Percentiles rank a stretch among this genome's conserved stretches.
phyloP scores from a whole-genome alignment of 2,329 filamentous ascomycete species.

The Penicillium frequentans region DNA sequence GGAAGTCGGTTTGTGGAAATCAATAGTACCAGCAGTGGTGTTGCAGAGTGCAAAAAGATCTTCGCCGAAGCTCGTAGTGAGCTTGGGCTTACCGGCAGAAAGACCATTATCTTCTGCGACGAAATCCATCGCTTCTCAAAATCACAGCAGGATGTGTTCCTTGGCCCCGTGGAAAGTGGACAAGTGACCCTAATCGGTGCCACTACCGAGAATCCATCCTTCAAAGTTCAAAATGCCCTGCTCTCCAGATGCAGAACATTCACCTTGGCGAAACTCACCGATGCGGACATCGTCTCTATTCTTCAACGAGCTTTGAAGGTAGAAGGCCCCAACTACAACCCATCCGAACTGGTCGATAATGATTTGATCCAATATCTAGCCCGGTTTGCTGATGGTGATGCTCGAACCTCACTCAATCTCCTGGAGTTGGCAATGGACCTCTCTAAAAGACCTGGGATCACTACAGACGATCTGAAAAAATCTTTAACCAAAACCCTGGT shows the following conservation, averaged over 20 bases:
- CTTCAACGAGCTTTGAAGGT: constrained; percentile 70
- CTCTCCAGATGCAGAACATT: constrained; percentile 90
- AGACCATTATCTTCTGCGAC: constrained; percentile 96
- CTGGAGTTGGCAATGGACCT: constrained; percentile 85
- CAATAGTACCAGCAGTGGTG: constrained; percentile 85
- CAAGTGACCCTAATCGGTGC: constrained; percentile 90
- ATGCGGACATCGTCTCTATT: constrained; percentile 71
- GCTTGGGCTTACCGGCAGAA: constrained; percentile 74
- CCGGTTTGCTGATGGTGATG: constrained; percentile 87
- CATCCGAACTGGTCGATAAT: constrained; percentile 65
- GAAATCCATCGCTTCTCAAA: constrained; percentile 94
- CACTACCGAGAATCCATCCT: constrained; percentile 95
- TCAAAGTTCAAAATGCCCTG: constrained; percentile 85
- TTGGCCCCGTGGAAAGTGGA: constrained; percentile 87
- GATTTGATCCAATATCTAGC: constrained; percentile 80
- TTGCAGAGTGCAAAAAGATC: constrained; percentile 88
- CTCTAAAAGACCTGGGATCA: constrained; percentile 63
- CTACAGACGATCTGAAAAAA: constrained; percentile 74
- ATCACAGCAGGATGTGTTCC: constrained; percentile 89
- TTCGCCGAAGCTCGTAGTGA: constrained; percentile 84
- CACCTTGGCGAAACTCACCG: constrained; percentile 72
- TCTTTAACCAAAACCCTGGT: constrained; percentile 88
- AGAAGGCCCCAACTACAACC: constrained; percentile 55
- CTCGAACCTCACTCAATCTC: constrained; percentile 86
- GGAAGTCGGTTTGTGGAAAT: constrained; percentile 91